Conservation (phyloP, 2,329 filamentous ascomycete species). For the Xylaria multiplex region DNA sequence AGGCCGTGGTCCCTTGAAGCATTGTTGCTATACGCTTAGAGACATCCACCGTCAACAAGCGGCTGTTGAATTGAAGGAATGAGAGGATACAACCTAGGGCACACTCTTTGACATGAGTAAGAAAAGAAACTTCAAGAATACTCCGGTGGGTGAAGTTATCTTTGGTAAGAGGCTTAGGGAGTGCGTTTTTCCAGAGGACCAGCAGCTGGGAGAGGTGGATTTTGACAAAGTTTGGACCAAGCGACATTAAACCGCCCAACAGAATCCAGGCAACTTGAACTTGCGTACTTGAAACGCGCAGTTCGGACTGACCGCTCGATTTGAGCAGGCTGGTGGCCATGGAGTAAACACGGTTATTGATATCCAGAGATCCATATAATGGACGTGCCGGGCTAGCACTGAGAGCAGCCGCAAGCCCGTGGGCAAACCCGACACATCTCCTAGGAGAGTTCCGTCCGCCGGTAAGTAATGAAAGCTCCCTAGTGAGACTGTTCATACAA, state of each 20-base stretch:
- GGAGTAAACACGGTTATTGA: conserved; percentile 89
- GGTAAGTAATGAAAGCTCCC: conserved; percentile 82
- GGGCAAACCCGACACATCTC: conserved; percentile 88
- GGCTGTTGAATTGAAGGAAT: conserved; percentile 92
- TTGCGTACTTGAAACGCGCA: conserved; percentile 90
- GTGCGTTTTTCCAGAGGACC: conserved; percentile 94
- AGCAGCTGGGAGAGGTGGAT: conserved; percentile 95
- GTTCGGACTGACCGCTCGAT: conserved; percentile 87
- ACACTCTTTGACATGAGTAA: conserved; percentile 94
- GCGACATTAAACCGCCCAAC: conserved; percentile 94
- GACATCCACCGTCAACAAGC: conserved; percentile 90
- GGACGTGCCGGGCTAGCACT: conserved; percentile 90
- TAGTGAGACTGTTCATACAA: conserved; percentile 92
- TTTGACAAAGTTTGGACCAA: conserved; percentile 98
- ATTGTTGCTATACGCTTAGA: conserved; percentile 92
- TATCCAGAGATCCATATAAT: conserved; percentile 92
- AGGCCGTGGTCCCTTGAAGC: conserved; percentile 93
- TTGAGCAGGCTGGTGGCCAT: conserved; percentile 94
- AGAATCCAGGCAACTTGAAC: conserved; percentile 98
- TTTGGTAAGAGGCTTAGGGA: conserved; percentile 92
- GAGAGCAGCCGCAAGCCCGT: conserved; percentile 88
- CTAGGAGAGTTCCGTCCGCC: conserved; percentile 81
- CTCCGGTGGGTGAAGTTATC: conserved; percentile 88
- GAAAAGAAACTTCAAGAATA: conserved; percentile 87
- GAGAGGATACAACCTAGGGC: conserved; percentile 90